Evolutionary conservation across 192 early-diverging fungal species (phyloP), one percentile per base, ranked within the genome.

Genomic region (Linnemannia zychae): DNA sequence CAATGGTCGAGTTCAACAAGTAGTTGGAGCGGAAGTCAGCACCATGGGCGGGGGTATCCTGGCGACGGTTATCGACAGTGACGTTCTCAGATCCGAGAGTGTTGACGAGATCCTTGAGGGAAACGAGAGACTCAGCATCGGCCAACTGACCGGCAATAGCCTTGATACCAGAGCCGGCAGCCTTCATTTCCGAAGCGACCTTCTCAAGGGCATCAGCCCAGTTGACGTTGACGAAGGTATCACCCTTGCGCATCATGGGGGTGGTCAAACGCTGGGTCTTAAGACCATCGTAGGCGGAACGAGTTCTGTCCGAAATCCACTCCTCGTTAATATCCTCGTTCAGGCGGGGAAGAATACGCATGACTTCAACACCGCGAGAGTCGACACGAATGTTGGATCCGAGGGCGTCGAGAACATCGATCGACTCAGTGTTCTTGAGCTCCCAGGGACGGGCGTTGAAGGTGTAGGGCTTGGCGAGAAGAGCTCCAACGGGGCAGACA

Each of bases 241-340:
- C 93, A 44, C 94, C 95, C 74, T 93, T 82, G 77, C 96, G 94
- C 71, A 99, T 88, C 81, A 99, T 92, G 34, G 98, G 98, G 28
- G 93, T 93, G 38, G 97, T 99, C 73, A 99, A 91, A 74, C 98
- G 92, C 91, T 99, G 98, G 31, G 95, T 93, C 93, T 97, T 99
- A 37, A 99, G 91, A 67, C 98, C 98, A 87, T 99, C 98, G 80
- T 92, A 97, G 57, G 95, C 93, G 83, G 97, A 98, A 44, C 98
- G 94, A 65, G 97, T 97, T 92, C 98, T 98, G 92, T 99, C 98
- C 15, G 97, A 97, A 76, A 99, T 97, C 98, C 98, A 99, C 91
- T 99, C 98, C 88, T 98, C 96, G 88, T 99, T 99, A 86, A 99
- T 90, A n/a, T 95, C 97, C 78, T 99, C 98, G 89, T 99, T 99